Conservation (phyloP, 352 stramenopile genomes). For the Globisporangium middletonii region DNA sequence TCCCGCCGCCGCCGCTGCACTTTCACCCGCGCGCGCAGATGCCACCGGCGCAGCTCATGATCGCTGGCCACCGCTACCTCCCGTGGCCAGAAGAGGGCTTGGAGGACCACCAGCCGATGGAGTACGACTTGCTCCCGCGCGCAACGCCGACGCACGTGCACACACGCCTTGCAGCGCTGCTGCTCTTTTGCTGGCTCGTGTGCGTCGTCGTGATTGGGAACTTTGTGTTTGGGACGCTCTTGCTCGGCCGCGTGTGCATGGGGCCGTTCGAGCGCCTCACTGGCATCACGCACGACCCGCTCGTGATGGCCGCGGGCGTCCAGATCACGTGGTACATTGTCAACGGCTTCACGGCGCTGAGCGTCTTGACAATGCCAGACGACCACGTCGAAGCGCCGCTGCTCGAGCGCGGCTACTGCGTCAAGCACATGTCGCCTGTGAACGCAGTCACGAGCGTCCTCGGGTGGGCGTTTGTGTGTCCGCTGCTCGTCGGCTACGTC, state of each 20-base stretch:
- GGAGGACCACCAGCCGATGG: conserved; percentile 53
- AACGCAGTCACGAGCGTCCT: conserved; percentile 50
- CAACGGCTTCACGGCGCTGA: conserved; percentile 55
- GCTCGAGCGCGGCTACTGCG: conserved; percentile 54
- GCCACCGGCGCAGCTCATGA: conserved; percentile 59
- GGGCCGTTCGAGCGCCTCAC: conserved; percentile 62
- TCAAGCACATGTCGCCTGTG: conserved; percentile 52
- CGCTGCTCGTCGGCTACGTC: conserved; percentile 63
- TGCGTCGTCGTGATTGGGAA: conserved; percentile 52
- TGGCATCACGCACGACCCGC: conserved; percentile 65
- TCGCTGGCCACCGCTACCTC: conserved; percentile 70
- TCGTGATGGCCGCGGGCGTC: conserved; percentile 66
- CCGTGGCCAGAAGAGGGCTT: conserved; percentile 82
- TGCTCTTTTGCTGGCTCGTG: conserved; percentile 52
- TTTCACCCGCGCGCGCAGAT: conserved; percentile 72
- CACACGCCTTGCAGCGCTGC: conserved; percentile 42
- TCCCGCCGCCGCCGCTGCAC: conserved; percentile 67
- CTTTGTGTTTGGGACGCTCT: conserved; percentile 66
- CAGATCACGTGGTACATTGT: conserved; percentile 74
- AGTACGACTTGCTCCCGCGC: conserved; percentile 68
- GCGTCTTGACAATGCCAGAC: conserved; percentile 50
- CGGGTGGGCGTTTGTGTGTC: conserved; percentile 66
- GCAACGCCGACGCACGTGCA: conserved; percentile 44
- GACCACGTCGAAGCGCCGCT: conserved; percentile 55
- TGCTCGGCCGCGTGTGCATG: conserved; percentile 59